Base-by-base conservation (phyloP, 352 stramenopile species). In the Plasmopara muralis region DNA sequence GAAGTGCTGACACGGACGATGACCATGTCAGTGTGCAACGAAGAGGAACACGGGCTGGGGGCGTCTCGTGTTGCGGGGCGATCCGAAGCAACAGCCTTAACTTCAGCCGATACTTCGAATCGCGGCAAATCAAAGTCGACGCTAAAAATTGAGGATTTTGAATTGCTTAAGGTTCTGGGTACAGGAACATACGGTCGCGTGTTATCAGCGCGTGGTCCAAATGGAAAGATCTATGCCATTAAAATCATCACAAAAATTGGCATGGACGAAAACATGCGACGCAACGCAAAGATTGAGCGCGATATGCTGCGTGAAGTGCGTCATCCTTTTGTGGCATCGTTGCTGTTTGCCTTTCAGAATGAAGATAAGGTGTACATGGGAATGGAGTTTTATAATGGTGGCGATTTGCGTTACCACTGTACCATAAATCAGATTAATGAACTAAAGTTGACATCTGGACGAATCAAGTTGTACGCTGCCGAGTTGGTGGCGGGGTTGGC, bases 281-380 rank as follows among this genome's bases (percentile, higher is more conserved):
- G 77, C 3, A 92, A 91, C 45, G 80, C 81, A 12, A 93, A 93
- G 66, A 72, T 91, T 34, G 96, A 99, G 74, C 86, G 95, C 34
- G 91, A 97, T 61, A 95, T 99, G 58, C 66, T 99, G 34, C 88
- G 87, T 7, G 73, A 96, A 33, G 84, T 98, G 16, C 83, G 92
- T 42, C 95, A 99, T 64, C 94, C 95, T 31, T 99, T 99, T 57
- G 95, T 99, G 30, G 95, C 97, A 43, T 97, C 95, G 61, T 65
- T 99, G 31, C 77, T 98, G 42, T 98, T 97, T 71, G 94, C 95
- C 1, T 98, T 98, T 68, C 95, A 99, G 77, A 98, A 96, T 53
- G 74, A 96, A 67, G 94, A 98, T 70, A 98, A 98, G 63, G 76
- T 99, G 41, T 99, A 98, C 74, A 87, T 99, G 55, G 96, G 97